Evolutionary conservation across 148 eudicot species (phyloP), one percentile per base, ranked within the genome.

Genomic region (Fagopyrum homotropicum): DNA sequence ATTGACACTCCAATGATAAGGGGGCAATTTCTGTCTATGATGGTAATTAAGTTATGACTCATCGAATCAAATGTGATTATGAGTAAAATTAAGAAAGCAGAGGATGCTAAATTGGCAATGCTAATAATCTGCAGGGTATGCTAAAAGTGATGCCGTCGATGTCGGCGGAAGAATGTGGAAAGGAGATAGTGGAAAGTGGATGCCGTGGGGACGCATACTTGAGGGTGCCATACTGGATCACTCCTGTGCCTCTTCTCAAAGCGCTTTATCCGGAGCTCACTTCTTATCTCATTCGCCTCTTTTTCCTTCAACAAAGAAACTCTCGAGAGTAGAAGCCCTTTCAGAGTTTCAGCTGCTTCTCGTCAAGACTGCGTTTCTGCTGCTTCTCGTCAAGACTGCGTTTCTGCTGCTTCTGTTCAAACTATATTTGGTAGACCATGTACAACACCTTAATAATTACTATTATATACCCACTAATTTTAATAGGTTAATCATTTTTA

Each of bases 1-100:
- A 35, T 35, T 35, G 40, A 35, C 40, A 35, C 40, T 45, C 84
- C 82, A 30, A 9, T 84, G 72, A 86, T 83, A 6, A 79, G 74
- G 49, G 87, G 85, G 22, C 79, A 86, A 61, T 82, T 16, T 35
- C 7, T 71, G 5, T 64, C 70, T 8, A 40, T 35, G 4, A 66
- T 66, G 71, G 71, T 66, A 22, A 22, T 22, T 22, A 66, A 35
- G 40, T 35, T 16, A 14, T 9, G 52, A 49, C 10, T 49, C 3
- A 49, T 49, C 2, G 10, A 10, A 49, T 49, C 2, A 2, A 10
- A 49, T 49, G 52, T 3, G 9, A 49, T 6, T 49, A 14, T 14
- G 15, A 0, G 14, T 5, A 50, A 35, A 35, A 35, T 35, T 35
- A 2, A 8, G 11, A 54, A n/a, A 19, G 14, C 1, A 5, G 19